Conservation (phyloP, 495 filamentous ascomycete genomes). For the Penicillium coffeae region DNA sequence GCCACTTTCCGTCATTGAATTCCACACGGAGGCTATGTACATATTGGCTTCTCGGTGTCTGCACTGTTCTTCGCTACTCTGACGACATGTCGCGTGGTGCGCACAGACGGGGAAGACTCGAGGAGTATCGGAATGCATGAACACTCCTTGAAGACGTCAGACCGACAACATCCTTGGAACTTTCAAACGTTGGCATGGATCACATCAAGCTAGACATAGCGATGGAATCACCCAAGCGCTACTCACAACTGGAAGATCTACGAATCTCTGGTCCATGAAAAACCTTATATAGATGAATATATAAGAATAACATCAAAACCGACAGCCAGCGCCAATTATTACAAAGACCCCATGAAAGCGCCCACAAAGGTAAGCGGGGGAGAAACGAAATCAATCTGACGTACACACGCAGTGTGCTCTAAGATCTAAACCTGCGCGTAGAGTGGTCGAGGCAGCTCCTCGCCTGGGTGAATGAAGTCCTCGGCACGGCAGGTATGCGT, state of each 20-base stretch:
- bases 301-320: neutral
- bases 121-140: no score
- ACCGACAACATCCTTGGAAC: no score
- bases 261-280: neutral
- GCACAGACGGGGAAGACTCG: no score
- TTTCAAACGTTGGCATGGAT: no score
- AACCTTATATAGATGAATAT: neutral
- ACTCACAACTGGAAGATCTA: neutral
- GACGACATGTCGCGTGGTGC: no score
- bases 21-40: no score
- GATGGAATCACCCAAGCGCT: neutral
- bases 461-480: constrained; percentile 35
- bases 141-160: no score
- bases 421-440: constrained; percentile 54
- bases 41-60: no score
- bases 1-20: neutral
- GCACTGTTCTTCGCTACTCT: no score
- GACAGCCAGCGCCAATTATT: neutral
- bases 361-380: neutral
- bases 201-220: neutral
- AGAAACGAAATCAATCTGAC: neutral
- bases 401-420: neutral
- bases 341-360: neutral
- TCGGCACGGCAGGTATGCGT: constrained; percentile 23
- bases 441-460: constrained; percentile 56